Evolutionary conservation across 129 eudicot genomes (phyloP), one percentile per base, ranked within the genome.

Genomic region (Centrapalus pauciflorus): DNA sequence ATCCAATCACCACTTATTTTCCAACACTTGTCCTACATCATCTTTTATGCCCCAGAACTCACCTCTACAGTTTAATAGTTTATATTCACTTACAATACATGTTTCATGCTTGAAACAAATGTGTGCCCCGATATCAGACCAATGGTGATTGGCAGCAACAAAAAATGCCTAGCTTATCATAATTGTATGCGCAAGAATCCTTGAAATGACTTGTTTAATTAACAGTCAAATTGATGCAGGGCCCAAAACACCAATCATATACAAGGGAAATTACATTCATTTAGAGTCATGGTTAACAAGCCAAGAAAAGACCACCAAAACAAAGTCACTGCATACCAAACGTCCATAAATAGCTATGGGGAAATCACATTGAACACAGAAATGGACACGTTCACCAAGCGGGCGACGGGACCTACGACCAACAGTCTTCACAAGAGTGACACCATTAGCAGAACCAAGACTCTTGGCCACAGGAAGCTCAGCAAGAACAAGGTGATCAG

Each of bases 381-480:
- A 82, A 68, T 91, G 97, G 52, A 87, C 96, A 11, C 96, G 80
- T 79, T 87, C 94, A 12, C 90, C 90, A 74, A 83, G 84, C 46
- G 79, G 97, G 58, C 96, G 97, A 3, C 94, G 86, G 35, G 94
- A 85, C 75, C 94, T 80, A 28, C 88, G 86, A 12, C 97, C 97
- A 11, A 85, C 83, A 34, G 79, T 82, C 82, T 91, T 91, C 23
- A 83, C 83, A 32, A 29, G 71, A 37, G 97, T 72, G 59, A 78
- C 75, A 34, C 90, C 70, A 63, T 35, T 60, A 23, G 86, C 82
- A 6, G 88, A 70, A 64, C 96, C 97, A 29, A 91, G 82, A 72
- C 88, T 74, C 79, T 91, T 91, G 26, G 97, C 97, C 45, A 91
- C 97, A 6, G 94, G 97, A 74, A 91, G 97, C 77, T 91, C 97